These are phyloP conservation scores for Exsudoporus frostii DNA, from an alignment of 768 basidiomycete species.

Conservation along the genomic window DNA sequence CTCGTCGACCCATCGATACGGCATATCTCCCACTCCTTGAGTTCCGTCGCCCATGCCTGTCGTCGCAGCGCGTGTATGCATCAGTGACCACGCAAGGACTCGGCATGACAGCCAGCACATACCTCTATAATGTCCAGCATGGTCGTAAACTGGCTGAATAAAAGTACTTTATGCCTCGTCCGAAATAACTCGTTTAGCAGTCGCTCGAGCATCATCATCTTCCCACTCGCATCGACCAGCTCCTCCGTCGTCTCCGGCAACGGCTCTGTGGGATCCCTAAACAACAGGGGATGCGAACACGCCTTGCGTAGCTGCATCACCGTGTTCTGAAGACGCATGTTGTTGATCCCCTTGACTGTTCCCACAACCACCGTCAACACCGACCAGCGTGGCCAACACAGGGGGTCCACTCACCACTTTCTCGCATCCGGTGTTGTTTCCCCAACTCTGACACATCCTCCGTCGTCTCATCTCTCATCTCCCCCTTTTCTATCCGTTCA, in stretches of 20 bases:
- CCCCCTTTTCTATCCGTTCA: conserved; percentile 51
- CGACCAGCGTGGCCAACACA: neutral
- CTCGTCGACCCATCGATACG: conserved; percentile 89
- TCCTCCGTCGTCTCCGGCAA: conserved; percentile 66
- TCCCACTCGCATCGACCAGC: conserved; percentile 83
- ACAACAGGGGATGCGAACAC: conserved; percentile 89
- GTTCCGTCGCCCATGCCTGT: conserved; percentile 73
- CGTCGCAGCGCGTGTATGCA: neutral
- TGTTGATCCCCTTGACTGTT: conserved; percentile 80
- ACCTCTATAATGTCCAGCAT: conserved; percentile 97
- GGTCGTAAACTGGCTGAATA: conserved; percentile 92
- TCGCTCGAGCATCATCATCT: conserved; percentile 95
- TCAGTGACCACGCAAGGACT: neutral
- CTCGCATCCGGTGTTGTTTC: conserved; percentile 53
- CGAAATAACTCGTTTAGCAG: conserved; percentile 79
- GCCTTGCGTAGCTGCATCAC: conserved; percentile 98
- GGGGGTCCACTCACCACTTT: conserved; percentile 50
- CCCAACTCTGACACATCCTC: conserved; percentile 55
- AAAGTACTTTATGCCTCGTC: conserved; percentile 77
- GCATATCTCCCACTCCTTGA: conserved; percentile 80
- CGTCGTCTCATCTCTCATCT: conserved; percentile 38
- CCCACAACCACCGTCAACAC: neutral
- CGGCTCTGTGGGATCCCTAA: conserved; percentile 42
- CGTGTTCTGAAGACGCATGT: conserved; percentile 89
- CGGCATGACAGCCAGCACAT: conserved; percentile 6